These are phyloP conservation scores for Microbotryum violaceum DNA, from an alignment of 1,284 basidiomycete species.

Conservation along the genomic window DNA sequence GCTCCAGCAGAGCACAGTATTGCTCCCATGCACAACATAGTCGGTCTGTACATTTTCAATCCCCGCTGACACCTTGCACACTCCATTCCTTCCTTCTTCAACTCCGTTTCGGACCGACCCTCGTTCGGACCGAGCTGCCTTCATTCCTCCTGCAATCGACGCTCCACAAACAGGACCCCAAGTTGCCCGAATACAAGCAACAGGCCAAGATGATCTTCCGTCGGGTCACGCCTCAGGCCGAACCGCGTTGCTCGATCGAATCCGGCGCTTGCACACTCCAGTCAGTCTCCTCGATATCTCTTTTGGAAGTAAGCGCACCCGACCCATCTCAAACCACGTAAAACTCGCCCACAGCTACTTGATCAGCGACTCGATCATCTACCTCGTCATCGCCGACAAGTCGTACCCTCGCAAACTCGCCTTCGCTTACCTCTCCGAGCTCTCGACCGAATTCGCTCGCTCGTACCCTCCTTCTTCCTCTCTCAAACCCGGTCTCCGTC, in stretches of 20 bases:
- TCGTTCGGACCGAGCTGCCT: neutral
- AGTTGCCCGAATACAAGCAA: conserved; percentile 94
- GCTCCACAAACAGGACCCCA: conserved; percentile 43
- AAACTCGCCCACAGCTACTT: conserved; percentile 62
- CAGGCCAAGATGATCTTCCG: conserved; percentile 95
- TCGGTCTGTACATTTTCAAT: neutral
- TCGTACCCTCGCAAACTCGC: conserved; percentile 96
- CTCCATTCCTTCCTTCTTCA: neutral
- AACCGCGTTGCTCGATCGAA: conserved; percentile 94
- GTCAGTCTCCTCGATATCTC: conserved; percentile 46
- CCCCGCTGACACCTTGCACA: neutral
- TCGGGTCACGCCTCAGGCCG: conserved; percentile 83
- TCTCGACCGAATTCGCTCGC: conserved; percentile 80
- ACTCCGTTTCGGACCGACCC: neutral
- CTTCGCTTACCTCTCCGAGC: conserved; percentile 94
- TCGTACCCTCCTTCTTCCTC: conserved; percentile 33
- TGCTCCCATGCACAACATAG: conserved; percentile 3
- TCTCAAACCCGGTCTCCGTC: conserved; percentile 46
- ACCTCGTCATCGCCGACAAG: conserved; percentile 90
- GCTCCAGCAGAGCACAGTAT: too few species aligned
- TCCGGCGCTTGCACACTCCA: conserved; percentile 89
- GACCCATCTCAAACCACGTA: neutral
- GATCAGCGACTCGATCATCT: conserved; percentile 85
- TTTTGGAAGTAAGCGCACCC: neutral
- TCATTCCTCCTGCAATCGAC: neutral